These are phyloP conservation scores for Tulasnella sp. DNA, from an alignment of 768 basidiomycete genomes.

Conservation along the genomic window DNA sequence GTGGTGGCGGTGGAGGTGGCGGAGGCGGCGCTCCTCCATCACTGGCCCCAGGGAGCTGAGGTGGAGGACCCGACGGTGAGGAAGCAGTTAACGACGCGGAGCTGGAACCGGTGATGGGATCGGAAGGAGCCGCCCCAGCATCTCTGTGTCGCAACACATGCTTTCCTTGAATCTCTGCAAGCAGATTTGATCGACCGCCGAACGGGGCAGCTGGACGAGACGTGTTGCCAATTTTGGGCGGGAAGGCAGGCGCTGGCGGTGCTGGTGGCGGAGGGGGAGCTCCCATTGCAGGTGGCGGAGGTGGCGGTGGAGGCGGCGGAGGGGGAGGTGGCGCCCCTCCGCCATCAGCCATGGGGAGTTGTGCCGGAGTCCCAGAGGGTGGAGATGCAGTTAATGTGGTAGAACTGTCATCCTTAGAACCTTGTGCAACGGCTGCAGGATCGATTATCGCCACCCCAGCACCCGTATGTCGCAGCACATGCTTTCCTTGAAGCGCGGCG, in stretches of 20 bases:
- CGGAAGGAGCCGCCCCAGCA: too few relatives aligned
- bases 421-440: conserved; percentile 27
- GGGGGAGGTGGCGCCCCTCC: conserved; percentile 29
- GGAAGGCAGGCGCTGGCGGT: too few relatives aligned
- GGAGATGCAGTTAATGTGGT: conserved; percentile 7
- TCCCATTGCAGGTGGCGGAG: conserved; percentile 22
- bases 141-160: too few relatives aligned
- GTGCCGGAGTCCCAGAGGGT: conserved; percentile 5
- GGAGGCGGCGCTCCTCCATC: conserved; percentile 29
- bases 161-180: too few relatives aligned
- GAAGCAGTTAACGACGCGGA: conserved; percentile 32
- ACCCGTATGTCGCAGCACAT: too few relatives aligned
- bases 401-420: conserved; percentile 20
- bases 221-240: too few relatives aligned
- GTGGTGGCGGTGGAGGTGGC: conserved; percentile 33
- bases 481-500: too few relatives aligned
- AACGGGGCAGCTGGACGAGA: too few relatives aligned
- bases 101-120: conserved; percentile 25
- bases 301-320: conserved; percentile 19
- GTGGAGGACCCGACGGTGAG: conserved; percentile 29
- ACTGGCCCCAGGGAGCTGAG: conserved; percentile 24
- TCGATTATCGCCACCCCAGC: neutral
- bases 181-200: too few relatives aligned
- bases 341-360: neutral
- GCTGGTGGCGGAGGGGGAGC: conserved; percentile 27